A percentile compares a stretch with the other conserved stretches of the same genome.
phyloP scores from a whole-genome alignment of 73 alveolate species.

The Paramecium sonneborni region DNA sequence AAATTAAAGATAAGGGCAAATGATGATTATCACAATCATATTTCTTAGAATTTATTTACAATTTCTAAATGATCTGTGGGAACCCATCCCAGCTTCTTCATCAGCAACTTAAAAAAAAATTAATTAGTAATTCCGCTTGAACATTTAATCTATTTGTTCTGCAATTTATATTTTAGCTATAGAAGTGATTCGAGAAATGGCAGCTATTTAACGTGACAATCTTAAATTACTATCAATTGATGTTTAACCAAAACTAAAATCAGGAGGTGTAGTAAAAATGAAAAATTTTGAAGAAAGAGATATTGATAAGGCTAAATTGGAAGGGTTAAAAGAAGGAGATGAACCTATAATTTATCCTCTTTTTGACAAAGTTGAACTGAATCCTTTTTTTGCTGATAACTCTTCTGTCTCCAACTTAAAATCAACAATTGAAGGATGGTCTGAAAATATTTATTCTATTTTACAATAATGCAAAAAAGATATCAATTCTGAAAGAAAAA shows the following conservation, averaged over 20 bases:
- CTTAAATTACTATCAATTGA: neutral
- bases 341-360: slow-evolving; percentile 25
- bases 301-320: neutral
- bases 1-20: neutral
- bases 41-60: neutral
- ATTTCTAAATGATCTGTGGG: neutral
- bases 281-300: slow-evolving; percentile 45
- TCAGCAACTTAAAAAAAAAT: neutral
- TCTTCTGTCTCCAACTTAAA: neutral
- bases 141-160: neutral
- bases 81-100: neutral
- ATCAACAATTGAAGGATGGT: slow-evolving; percentile 6
- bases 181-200: neutral
- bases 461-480: neutral
- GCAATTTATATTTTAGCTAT: neutral
- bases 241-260: neutral
- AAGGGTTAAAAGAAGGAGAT: neutral
- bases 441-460: neutral
- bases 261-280: neutral
- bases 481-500: neutral
- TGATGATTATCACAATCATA: slow-evolving; percentile 36
- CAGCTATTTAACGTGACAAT: neutral
- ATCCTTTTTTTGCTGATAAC: neutral
- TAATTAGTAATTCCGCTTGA: neutral
- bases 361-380: neutral